Evolutionary conservation across 345 rosid species (phyloP).

Genomic region (Aegle marmelos): DNA sequence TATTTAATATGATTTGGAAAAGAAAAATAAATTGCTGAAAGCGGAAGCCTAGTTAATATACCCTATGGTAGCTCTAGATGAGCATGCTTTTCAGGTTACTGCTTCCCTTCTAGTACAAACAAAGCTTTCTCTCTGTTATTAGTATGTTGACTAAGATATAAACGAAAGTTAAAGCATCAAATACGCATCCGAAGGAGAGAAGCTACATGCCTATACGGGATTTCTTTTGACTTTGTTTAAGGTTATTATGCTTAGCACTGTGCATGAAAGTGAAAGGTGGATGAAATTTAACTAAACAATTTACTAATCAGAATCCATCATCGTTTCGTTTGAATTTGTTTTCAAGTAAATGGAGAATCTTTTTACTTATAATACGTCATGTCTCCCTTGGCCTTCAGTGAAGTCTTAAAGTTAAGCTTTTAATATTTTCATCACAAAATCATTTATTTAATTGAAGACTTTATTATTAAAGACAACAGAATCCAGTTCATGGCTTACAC

Average conservation of each 20-base stretch:
- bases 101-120: slow-evolving; percentile 27
- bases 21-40: slow-evolving; percentile 9
- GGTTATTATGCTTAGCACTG: not conserved
- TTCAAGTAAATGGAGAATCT: slow-evolving; percentile 52
- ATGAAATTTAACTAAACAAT: slow-evolving; percentile 15
- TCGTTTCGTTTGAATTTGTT: slow-evolving; percentile 28
- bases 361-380: slow-evolving; percentile 46
- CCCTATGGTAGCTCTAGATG: slow-evolving; percentile 54
- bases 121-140: slow-evolving; percentile 19
- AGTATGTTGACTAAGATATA: not conserved
- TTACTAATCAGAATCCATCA: slow-evolving; percentile 61
- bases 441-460: slow-evolving; percentile 22
- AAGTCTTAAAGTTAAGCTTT: slow-evolving; percentile 45
- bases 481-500: slow-evolving; percentile 58
- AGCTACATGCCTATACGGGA: slow-evolving; percentile 3
- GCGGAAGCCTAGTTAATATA: slow-evolving; percentile 16
- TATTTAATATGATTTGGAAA: not conserved
- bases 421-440: slow-evolving; percentile 22
- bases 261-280: slow-evolving; percentile 8
- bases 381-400: slow-evolving; percentile 44
- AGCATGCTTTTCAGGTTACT: slow-evolving; percentile 29
- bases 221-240: slow-evolving; percentile 15
- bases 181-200: slow-evolving; percentile 10
- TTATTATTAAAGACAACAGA: slow-evolving; percentile 39
- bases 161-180: slow-evolving; percentile 17